These are phyloP conservation scores for Cordia subcordata DNA, from an alignment of 257 asterid species.

Conservation along the genomic window DNA sequence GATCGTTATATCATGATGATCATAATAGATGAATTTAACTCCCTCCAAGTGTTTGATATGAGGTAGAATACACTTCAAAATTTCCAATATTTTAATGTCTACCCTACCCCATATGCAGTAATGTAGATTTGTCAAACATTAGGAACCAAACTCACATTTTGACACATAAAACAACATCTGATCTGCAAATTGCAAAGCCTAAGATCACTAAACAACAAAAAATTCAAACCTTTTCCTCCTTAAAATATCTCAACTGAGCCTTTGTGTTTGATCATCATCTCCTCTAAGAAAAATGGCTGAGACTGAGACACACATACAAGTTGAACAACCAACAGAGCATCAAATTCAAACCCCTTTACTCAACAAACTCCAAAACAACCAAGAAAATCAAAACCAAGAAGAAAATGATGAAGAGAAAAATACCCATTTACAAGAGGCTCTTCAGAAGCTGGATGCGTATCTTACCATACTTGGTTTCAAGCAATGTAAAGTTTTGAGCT, in stretches of 20 bases:
- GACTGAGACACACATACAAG: conserved; percentile 34
- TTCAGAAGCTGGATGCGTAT: conserved; percentile 38
- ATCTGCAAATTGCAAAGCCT: too few species aligned
- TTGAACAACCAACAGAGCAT: conserved; percentile 1
- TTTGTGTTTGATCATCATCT: background rate
- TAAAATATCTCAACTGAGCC: background rate
- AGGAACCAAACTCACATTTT: too few species aligned
- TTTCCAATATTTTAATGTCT: background rate
- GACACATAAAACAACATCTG: background rate
- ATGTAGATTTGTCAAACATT: background rate
- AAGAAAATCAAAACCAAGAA: conserved; percentile 23
- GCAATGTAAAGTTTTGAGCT: conserved; percentile 41
- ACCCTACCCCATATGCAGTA: background rate
- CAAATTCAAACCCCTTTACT: conserved; percentile 31
- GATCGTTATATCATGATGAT: too few species aligned
- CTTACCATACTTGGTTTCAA: conserved; percentile 55
- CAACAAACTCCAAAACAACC: conserved; percentile 24
- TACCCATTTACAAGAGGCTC: conserved; percentile 50
- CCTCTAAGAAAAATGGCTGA: conserved; percentile 45
- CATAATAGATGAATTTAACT: too few species aligned
- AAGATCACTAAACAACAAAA: too few species aligned
- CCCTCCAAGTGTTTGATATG: too few species aligned
- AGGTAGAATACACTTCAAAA: background rate
- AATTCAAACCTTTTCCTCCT: background rate
- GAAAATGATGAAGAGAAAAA: conserved; percentile 18